Evolutionary conservation across 768 basidiomycete genomes (phyloP), one percentile per base, ranked within the genome.

Genomic region (Pulveroboletus frians): DNA sequence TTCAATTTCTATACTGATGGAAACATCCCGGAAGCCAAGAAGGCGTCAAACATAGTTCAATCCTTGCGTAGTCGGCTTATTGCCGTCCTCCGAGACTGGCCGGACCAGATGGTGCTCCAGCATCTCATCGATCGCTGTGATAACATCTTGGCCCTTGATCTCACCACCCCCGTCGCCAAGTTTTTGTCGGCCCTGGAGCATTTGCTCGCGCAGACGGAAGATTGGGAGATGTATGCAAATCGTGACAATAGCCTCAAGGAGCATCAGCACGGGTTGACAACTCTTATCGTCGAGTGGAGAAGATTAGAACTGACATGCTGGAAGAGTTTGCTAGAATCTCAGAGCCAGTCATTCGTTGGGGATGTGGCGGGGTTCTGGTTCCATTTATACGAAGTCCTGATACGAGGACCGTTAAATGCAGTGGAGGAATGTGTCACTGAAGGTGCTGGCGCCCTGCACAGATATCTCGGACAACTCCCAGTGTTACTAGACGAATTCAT

Each of bases 171-270:
- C 0, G 71, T 96, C 9, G 92, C 95, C 5, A 88, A 84, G 61
- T 68, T 94, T 11, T 74, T 99, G 29, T 77, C 89, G 0, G 82
- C 84, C 5, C 63, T 97, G 37, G 96, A 99, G 62, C 87, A 88
- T 55, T 73, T 99, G 8, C 70, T 98, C 2, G 60, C 85, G 41
- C 88, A 95, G 53, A 91, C 81, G 20, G 89, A 93, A 45, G 95
- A 98, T 61, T 99, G 96, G 96, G 92, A 99, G 64, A 83, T 83
- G 57, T 98, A 88, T 62, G 86, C 95, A n/a, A 93, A 92, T 68
- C 76, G 82, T n/a, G 84, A 87, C 37, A 97, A 92, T 61, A 84
- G 84, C 36, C 76, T 99, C 55, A 81, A 78, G 59, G 46, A 63
- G 1, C 73, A 88, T 58, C 92, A 83, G 51, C 78, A 80, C 21